A percentile compares a stretch with the other conserved stretches of the same genome.
Conservation (phyloP, 495 filamentous ascomycete genomes). For the Penicillium canescens region DNA sequence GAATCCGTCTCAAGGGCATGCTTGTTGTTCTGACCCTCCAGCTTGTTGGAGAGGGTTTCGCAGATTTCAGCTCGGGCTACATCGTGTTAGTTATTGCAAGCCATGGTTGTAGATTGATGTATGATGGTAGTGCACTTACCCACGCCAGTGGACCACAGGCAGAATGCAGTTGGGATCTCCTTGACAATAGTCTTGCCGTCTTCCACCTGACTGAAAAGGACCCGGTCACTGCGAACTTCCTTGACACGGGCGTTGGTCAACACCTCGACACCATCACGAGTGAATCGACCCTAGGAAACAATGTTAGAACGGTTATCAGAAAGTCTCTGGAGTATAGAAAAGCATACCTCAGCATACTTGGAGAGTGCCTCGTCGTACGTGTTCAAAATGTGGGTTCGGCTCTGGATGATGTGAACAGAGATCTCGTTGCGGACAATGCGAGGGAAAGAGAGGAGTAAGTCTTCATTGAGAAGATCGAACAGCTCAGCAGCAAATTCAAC, state of each 20-base stretch:
- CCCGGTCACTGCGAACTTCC: conserved; percentile 78
- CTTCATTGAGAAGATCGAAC: conserved; percentile 95
- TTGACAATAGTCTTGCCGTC: conserved; percentile 76
- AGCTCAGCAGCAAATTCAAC: conserved; percentile 98
- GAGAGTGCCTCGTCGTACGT: conserved; percentile 97
- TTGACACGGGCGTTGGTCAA: conserved; percentile 90
- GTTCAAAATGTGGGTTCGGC: conserved; percentile 90
- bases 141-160: conserved; percentile 97
- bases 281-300: conserved; percentile 59
- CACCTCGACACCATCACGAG: conserved; percentile 86
- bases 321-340: neutral
- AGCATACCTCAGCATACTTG: conserved; percentile 76
- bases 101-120: neutral
- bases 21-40: conserved; percentile 80
- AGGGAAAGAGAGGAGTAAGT: conserved; percentile 80
- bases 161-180: conserved; percentile 94
- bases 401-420: conserved; percentile 96
- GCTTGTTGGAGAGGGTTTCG: conserved; percentile 67
- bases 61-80: conserved; percentile 79
- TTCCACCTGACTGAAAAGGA: conserved; percentile 84
- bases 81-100: conserved; percentile 7
- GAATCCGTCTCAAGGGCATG: conserved; percentile 95
- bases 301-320: conserved; percentile 9
- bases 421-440: conserved; percentile 92
- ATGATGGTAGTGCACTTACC: conserved; percentile 30